Conservation (phyloP, 202 grass and related monocot genomes). For the Carex sylvatica region DNA sequence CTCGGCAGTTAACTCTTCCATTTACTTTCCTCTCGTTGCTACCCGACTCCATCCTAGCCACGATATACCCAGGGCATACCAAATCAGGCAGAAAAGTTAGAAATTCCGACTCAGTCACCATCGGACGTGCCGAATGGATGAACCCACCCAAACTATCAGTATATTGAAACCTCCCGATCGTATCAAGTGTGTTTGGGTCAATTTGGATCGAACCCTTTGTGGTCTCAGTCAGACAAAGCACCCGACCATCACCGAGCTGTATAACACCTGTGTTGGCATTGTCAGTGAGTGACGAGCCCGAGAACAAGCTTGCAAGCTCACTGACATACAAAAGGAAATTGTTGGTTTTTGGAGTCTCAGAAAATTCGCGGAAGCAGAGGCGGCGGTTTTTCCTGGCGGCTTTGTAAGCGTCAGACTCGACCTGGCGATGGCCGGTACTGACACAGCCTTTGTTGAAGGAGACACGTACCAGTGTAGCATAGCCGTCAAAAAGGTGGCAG, state of each 20-base stretch:
- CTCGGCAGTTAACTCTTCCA: constrained; percentile 79
- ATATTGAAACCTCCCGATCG: too few species aligned
- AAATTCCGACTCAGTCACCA: constrained; percentile 82
- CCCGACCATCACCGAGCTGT: too few species aligned
- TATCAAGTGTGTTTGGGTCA: too few species aligned
- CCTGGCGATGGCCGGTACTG: constrained; percentile 67
- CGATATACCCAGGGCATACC: constrained; percentile 60
- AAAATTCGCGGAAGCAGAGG: constrained; percentile 95
- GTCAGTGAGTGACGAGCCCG: too few species aligned
- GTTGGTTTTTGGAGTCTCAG: constrained; percentile 64
- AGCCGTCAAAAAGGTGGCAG: constrained; percentile 95
- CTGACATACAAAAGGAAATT: constrained; percentile 46
- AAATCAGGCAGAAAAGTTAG: constrained; percentile 84
- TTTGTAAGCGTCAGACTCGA: constrained; percentile 95
- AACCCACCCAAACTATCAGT: too few species aligned
- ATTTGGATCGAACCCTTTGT: too few species aligned
- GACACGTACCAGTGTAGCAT: constrained; percentile 89
- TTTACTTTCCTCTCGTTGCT: constrained; percentile 74
- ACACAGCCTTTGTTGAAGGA: constrained; percentile 52
- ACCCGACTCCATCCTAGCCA: constrained; percentile 70
- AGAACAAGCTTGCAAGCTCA: constrained; percentile 58
- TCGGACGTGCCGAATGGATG: constrained; percentile 84
- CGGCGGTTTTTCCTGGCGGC: constrained; percentile 61
- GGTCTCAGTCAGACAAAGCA: too few species aligned
- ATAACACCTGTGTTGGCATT: too few species aligned